Conservation (phyloP, 352 stramenopile genomes). For the Phytophthora tentaculata region DNA sequence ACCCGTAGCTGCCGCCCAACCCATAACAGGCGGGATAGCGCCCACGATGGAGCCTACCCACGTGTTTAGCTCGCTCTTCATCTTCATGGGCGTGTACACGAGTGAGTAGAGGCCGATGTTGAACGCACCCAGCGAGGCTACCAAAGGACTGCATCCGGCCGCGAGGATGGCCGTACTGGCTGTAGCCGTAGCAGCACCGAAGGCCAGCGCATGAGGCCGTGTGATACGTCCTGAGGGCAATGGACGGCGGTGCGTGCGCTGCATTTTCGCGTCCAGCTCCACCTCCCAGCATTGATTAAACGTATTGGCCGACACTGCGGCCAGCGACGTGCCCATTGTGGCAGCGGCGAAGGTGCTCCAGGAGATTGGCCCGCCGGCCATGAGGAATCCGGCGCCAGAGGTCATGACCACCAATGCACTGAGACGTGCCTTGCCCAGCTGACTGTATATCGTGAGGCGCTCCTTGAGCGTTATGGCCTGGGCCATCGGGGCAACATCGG, state of each 20-base stretch:
- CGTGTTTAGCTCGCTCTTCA: conserved; percentile 96
- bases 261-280: conserved; percentile 96
- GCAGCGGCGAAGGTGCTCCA: conserved; percentile 88
- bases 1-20: conserved; percentile 96
- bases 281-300: conserved; percentile 99
- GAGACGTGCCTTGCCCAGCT: conserved; percentile 95
- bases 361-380: conserved; percentile 94
- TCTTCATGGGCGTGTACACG: conserved; percentile 99
- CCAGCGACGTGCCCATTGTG: conserved; percentile 95
- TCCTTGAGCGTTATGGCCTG: conserved; percentile 64
- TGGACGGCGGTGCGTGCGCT: conserved; percentile 95
- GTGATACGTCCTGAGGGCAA: conserved; percentile 91
- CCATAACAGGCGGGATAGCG: conserved; percentile 98
- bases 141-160: conserved; percentile 94
- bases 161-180: conserved; percentile 91
- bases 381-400: conserved; percentile 95
- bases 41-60: conserved; percentile 99
- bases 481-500: conserved; percentile 22
- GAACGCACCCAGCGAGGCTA: conserved; percentile 93
- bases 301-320: conserved; percentile 93
- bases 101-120: conserved; percentile 99
- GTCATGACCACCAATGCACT: conserved; percentile 97
- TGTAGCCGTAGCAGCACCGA: conserved; percentile 85
- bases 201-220: conserved; percentile 79
- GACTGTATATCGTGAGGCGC: conserved; percentile 76